Evolutionary conservation across 306 rosid species (phyloP), one percentile per base, ranked within the genome.

Genomic region (Astragalus membranaceus): DNA sequence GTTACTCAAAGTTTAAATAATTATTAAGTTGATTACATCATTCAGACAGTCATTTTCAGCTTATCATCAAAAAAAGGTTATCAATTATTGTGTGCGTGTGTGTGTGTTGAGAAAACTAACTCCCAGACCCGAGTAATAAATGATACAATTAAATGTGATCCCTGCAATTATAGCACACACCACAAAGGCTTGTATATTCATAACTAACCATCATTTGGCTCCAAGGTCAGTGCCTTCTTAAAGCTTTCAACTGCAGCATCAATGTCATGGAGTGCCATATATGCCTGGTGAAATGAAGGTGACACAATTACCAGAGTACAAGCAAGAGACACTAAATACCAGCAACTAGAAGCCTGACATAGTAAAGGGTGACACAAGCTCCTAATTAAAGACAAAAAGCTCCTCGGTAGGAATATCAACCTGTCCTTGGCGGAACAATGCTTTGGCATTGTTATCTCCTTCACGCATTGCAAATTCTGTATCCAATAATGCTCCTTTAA

Each of bases 371-470:
- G 16, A 44, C 2, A 43, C 20, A 30, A 67, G 53, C 30, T 70
- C 33, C 53, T 42, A 33, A 33, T 26, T 43, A 8, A 29, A 17
- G 60, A 70, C 17, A 29, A 17, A 32, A 60, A 32, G 35, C 26
- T 32, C 35, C 47, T 30, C 70, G 70, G 41, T 55, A 37, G 75
- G 60, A 33, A 74, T 69, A 85, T 86, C 81, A 82, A 92, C 98
- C 96, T 92, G 98, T 58, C 98, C 98, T 79, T 92, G 95, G 63
- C 98, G 96, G 58, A 92, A 93, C 79, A 90, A 81, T 62, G 98
- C 98, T 82, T 93, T 93, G 37, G 84, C 98, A 84, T 93, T 90
- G 78, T 88, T 70, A 7, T 83, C 89, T 75, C 96, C 98, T 29
- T 93, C 98, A 44, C 94, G 92, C 81, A 90, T 87, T 17, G 98